phyloP scores from a whole-genome alignment of 2,329 filamentous ascomycete species.

The Neopestalotiopsis sp. region DNA sequence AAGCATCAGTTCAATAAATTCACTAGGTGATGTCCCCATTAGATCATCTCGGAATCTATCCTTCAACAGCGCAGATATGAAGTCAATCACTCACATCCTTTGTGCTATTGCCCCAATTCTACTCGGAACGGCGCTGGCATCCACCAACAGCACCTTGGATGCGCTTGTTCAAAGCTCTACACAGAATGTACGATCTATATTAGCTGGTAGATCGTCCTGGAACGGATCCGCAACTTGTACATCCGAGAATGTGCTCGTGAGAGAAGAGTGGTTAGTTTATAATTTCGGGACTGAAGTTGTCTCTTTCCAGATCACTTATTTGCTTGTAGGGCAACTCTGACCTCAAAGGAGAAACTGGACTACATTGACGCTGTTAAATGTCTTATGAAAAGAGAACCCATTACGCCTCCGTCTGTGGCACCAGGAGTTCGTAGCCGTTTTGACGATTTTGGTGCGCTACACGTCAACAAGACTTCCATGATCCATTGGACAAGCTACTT shows the following conservation, averaged over 20 bases:
- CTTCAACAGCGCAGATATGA: neutral
- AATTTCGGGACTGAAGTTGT: neutral
- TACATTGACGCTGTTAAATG: neutral
- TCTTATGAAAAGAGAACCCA: neutral
- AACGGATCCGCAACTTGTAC: neutral
- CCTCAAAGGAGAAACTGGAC: neutral
- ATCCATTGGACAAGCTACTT: slow-evolving; percentile 30
- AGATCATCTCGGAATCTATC: neutral
- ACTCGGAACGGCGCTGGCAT: neutral
- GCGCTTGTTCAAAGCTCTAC: neutral
- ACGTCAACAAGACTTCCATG: neutral
- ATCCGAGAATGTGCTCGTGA: neutral
- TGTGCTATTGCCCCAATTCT: neutral
- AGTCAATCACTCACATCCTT: neutral
- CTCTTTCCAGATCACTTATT: neutral
- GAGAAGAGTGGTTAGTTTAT: neutral
- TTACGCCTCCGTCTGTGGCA: slow-evolving; percentile 20
- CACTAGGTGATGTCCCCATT: neutral
- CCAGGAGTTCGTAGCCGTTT: slow-evolving; percentile 37
- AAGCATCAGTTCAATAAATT: neutral
- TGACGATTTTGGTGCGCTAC: slow-evolving; percentile 36
- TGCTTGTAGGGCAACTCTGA: neutral
- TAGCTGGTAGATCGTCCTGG: neutral
- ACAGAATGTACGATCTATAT: neutral
- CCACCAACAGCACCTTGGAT: neutral